Base-by-base conservation (phyloP, 169 alveolate species). In the Eimeria tenella region DNA sequence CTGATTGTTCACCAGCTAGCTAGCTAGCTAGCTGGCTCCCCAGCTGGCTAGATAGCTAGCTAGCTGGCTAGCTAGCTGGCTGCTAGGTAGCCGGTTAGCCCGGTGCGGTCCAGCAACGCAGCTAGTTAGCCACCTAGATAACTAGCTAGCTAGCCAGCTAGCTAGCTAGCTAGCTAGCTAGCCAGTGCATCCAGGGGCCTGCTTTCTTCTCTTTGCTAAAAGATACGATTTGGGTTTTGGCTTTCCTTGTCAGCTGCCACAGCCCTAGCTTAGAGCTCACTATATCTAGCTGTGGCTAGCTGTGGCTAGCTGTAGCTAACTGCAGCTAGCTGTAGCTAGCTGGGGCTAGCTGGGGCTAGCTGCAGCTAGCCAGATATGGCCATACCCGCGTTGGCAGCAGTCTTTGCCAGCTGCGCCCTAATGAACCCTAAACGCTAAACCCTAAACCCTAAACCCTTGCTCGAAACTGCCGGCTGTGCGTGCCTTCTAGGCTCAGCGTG, bases 381-480 rank as follows among this genome's bases (percentile, higher is more conserved):
- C 3, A 58, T 10, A 58, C 21, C 68, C 11, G 68, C 68, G 11
- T 17, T 58, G 19, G 19, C 21, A 17, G 68, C 68, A 58, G 68
- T 10, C 21, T 58, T 1, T 17, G 68, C 21, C 68, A 10, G 21
- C 21, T 58, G 19, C 68, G 68, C 1, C 68, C 19, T 17, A 17
- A 58, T 3, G 68, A n/a, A 11, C 23, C 23, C 75, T 65, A 65
- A 65, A 8, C 75, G 25, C 75, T 65, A 65, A 65, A 65, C 42
- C 75, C 75, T 65, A 65, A 65, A 65, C 75, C 75, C 75, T 58
- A 58, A 58, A 58, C 68, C 68, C 68, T 8, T 7, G 23, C 21
- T 65, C 75, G 17, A 65, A 65, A 17, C 23, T 1, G 31, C 42
- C 42, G 42, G 42, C 42, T 2, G 42, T 31, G 42, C 2, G 42